phyloP scores from a whole-genome alignment of 139 green algal species.

The Closterium sp. region DNA sequence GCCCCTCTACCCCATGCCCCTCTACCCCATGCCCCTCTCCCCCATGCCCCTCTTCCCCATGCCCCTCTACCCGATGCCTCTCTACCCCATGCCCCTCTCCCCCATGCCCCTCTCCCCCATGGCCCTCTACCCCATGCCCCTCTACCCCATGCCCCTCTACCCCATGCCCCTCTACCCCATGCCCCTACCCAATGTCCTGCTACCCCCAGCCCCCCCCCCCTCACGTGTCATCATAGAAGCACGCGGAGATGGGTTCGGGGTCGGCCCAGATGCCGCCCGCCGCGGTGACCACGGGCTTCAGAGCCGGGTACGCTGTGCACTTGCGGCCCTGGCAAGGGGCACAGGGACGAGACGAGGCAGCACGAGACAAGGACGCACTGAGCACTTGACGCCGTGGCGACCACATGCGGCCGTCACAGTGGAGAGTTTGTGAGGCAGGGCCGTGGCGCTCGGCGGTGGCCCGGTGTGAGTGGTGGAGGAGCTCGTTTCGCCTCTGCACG shows the following conservation, averaged over 20 bases:
- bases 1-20: no score
- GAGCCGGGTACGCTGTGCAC: slow-evolving; percentile 38
- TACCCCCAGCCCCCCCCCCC: background rate
- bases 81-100: no score
- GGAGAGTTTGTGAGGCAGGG: background rate
- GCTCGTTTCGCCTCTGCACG: no score
- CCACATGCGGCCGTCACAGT: background rate
- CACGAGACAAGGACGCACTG: no score
- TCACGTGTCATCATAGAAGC: slow-evolving; percentile 34
- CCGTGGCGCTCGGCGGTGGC: background rate
- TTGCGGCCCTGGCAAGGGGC: slow-evolving; percentile 37
- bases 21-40: no score
- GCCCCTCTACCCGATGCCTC: no score
- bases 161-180: background rate
- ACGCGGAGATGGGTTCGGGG: slow-evolving; percentile 40
- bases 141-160: background rate
- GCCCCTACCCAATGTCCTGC: background rate
- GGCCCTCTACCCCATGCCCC: background rate
- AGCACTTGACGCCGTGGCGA: background rate
- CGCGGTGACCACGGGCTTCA: slow-evolving; percentile 13
- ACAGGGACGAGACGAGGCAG: no score
- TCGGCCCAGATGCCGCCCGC: slow-evolving; percentile 34
- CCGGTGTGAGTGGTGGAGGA: no score
- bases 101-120: no score
- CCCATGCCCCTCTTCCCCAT: no score